Base-by-base conservation (phyloP, 805 yeast genomes). In the Lipomyces japonicus region DNA sequence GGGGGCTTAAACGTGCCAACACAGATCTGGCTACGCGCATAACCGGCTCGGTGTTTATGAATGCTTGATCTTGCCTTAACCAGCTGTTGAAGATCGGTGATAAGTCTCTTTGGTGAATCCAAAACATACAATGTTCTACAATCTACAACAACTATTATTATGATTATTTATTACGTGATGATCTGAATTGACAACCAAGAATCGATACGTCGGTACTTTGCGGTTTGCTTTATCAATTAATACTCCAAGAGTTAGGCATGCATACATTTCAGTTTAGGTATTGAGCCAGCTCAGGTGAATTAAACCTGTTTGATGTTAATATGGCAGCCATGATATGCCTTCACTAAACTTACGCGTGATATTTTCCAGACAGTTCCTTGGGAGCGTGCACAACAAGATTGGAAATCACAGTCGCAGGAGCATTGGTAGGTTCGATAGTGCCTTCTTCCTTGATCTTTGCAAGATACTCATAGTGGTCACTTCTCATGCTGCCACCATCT, bases 391-490 rank as follows among this genome's bases (percentile, higher is more conserved):
- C 53, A 0, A 84, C 91, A 46, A 90, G 68, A 43, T 80, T 79
- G 9, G 83, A 84, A 53, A 79, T 82, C 1, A 86, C 74, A 0
- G 74, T 65, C 0, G 86, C 97, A 3, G 96, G 95, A 3, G 81
- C 79, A 21, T 72, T 72, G 1, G 95, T 88, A 3, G 77, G 75
- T 26, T 86, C 69, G 42, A 91, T 75, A 55, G 79, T 69, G 16
- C 78, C 75, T 31, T 76, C 72, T 18, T 70, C 58, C 63, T 86
- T 53, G 41, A 53, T 42, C 37, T 51, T 52, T 12, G 18, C 18
- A n/a, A 53, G 50, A 22, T 53, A 53, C 35, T 53, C 55, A 37
- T 32, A 23, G 32, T 53, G 58, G 19, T 39, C 46, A 9, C 21
- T 26, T 36, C 38, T 53, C 58, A 53, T 53, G 22, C 42, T 30